Evolutionary conservation across 148 eudicot species (phyloP).

Genomic region (Amaranthus hypochondriacus): DNA sequence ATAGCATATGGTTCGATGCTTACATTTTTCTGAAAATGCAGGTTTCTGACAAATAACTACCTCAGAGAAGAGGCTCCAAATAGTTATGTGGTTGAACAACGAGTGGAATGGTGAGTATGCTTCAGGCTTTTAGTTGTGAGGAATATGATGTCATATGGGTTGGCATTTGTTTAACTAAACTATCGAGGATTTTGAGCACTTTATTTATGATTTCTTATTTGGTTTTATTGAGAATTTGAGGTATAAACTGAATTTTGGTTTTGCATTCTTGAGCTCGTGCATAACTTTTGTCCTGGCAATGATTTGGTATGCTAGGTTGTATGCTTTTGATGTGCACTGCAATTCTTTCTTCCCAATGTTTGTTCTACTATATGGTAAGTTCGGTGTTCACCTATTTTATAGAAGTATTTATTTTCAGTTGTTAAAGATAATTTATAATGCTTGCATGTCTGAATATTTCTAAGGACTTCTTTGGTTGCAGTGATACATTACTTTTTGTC

Average conservation of each 20-base stretch:
- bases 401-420: not conserved
- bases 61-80: constrained; percentile 93
- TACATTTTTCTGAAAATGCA: constrained; percentile 19
- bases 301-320: constrained; percentile 53
- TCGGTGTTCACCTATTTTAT: not conserved
- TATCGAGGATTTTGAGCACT: not conserved
- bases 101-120: constrained; percentile 92
- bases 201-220: not conserved
- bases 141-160: not conserved
- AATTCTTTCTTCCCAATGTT: constrained; percentile 98
- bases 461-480: constrained; percentile 33
- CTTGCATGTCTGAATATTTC: not conserved
- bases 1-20: not conserved
- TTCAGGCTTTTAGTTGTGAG: constrained; percentile 1
- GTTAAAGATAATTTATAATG: not conserved
- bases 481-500: constrained; percentile 89
- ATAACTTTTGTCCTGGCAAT: constrained; percentile 12
- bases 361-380: constrained; percentile 79
- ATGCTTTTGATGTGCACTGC: constrained; percentile 99
- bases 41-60: constrained; percentile 94
- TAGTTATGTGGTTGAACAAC: constrained; percentile 95
- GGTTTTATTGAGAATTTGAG: not conserved
- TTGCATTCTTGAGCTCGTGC: not conserved
- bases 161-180: not conserved
- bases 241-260: not conserved